Conservation (phyloP, 768 basidiomycete species). For the Tulasnella sp. region DNA sequence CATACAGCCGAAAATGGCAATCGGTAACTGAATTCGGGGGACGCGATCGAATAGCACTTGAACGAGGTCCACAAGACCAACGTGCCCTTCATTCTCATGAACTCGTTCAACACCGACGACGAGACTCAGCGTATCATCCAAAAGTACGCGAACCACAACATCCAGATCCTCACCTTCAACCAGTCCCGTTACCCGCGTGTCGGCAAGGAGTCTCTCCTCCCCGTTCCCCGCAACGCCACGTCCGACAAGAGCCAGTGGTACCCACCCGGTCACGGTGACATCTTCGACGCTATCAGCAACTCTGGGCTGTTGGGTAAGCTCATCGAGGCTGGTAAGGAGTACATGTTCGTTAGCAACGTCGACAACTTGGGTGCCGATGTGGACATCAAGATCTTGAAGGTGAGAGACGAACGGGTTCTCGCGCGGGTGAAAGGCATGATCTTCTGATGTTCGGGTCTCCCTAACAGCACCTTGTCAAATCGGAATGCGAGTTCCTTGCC, state of each 20-base stretch:
- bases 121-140: conserved; percentile 94
- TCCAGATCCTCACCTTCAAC: conserved; percentile 51
- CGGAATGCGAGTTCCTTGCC: conserved; percentile 79
- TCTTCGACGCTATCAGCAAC: conserved; percentile 86
- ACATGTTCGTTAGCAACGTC: conserved; percentile 94
- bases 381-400: conserved; percentile 67
- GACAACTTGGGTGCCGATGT: conserved; percentile 92
- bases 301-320: conserved; percentile 87
- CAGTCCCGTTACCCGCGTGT: conserved; percentile 93
- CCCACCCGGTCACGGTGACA: conserved; percentile 93
- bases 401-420: not conserved
- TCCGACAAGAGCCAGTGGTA: conserved; percentile 93
- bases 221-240: conserved; percentile 62
- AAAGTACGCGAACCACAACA: conserved; percentile 90
- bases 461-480: conserved; percentile 62
- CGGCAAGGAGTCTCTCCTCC: conserved; percentile 77
- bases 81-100: conserved; percentile 97
- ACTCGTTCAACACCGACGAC: conserved; percentile 96
- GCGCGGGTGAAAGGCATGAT: not conserved
- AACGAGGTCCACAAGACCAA: conserved; percentile 76
- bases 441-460: not conserved
- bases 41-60: conserved; percentile 42
- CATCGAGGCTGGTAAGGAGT: conserved; percentile 86
- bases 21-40: not conserved
- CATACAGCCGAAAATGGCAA: not conserved